Conservation (phyloP, 805 yeast genomes). For the Kockiozyma suomiensis region DNA sequence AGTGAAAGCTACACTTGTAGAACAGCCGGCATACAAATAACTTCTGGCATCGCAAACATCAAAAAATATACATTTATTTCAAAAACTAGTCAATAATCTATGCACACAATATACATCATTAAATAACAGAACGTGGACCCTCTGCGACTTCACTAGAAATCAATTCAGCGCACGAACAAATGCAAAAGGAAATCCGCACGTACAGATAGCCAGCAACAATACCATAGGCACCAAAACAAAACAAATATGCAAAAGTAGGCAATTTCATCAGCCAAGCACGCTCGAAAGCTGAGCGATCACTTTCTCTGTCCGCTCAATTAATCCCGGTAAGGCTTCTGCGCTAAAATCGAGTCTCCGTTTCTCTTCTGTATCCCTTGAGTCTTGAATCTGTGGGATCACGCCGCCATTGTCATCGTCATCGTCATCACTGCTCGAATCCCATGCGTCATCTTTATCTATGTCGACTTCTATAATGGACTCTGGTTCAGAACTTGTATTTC, state of each 20-base stretch:
- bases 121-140: too few species aligned
- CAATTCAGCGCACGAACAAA: too few species aligned
- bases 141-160: too few species aligned
- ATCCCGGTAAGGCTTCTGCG: slow-evolving; percentile 28
- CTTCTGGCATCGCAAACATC: too few species aligned
- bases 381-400: background rate
- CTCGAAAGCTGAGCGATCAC: background rate
- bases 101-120: too few species aligned
- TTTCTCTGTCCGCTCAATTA: slow-evolving; percentile 15
- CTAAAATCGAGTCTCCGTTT: slow-evolving; percentile 18
- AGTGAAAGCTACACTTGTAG: background rate
- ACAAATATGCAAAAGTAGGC: background rate
- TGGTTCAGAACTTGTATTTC: background rate
- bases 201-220: too few species aligned
- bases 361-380: background rate
- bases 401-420: background rate
- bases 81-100: too few species aligned
- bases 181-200: too few species aligned
- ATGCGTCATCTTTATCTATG: slow-evolving; percentile 6
- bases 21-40: too few species aligned
- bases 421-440: slow-evolving; percentile 6
- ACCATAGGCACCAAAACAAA: too few species aligned
- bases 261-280: background rate
- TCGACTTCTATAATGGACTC: background rate
- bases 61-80: too few species aligned